Evolutionary conservation across 164 flowering plant genomes (phyloP).

Genomic region (Piper longum): DNA sequence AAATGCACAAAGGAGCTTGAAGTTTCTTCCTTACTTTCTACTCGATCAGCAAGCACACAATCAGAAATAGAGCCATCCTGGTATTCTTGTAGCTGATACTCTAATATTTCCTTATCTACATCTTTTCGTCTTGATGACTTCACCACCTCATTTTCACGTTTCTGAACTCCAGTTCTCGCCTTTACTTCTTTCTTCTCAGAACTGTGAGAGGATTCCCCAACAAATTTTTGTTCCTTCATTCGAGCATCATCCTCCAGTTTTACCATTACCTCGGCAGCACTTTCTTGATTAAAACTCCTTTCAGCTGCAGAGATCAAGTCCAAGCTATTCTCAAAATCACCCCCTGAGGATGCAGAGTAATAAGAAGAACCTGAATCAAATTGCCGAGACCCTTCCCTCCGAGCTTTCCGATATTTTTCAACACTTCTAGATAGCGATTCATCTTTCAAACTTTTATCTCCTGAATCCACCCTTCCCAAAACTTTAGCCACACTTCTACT

Average conservation of each 20-base stretch:
- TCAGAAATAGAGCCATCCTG: slow-evolving; percentile 18
- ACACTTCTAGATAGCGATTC: slow-evolving; percentile 12
- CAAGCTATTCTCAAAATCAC: slow-evolving; percentile 30
- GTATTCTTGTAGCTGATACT: slow-evolving; percentile 8
- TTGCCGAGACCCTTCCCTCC: slow-evolving; percentile 7
- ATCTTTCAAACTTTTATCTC: slow-evolving; percentile 14
- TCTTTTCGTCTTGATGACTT: slow-evolving; percentile 26
- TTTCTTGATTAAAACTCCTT: neutral
- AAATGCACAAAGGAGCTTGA: neutral
- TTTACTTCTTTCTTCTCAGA: slow-evolving; percentile 7
- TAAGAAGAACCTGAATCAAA: slow-evolving; percentile 52
- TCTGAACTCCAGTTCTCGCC: slow-evolving; percentile 11
- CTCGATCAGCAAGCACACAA: slow-evolving; percentile 1
- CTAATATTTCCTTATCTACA: slow-evolving; percentile 11
- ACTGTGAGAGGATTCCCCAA: slow-evolving; percentile 22
- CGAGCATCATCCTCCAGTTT: slow-evolving; percentile 12
- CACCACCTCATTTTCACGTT: slow-evolving; percentile 12
- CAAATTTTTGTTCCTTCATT: slow-evolving; percentile 11
- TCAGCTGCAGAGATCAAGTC: slow-evolving; percentile 2
- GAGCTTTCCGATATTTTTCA: slow-evolving; percentile 2
- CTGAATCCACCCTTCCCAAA: slow-evolving; percentile 11
- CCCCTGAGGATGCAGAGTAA: slow-evolving; percentile 41
- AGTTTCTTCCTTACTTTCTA: slow-evolving; percentile 4
- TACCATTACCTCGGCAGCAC: neutral
- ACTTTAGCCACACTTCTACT: slow-evolving; percentile 15